Base-by-base conservation (phyloP, 805 yeast species). In the Ogataea ganodermae region DNA sequence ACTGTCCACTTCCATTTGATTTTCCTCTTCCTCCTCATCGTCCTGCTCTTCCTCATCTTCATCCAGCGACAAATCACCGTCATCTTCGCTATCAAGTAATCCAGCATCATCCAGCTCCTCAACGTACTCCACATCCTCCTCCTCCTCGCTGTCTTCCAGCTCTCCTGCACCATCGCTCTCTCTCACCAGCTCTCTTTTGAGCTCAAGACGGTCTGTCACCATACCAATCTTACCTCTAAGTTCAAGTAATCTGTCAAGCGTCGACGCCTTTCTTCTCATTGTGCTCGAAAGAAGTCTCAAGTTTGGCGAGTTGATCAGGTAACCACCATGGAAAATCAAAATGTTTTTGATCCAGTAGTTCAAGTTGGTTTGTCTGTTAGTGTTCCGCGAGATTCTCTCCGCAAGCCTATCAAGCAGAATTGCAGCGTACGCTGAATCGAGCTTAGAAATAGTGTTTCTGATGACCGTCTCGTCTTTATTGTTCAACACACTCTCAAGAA, bases 401-500 rank as follows among this genome's bases (percentile, higher is more conserved):
- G 81, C 71, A 39, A 80, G 61, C 53, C 79, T 71, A 52, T 78
- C 81, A 56, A 80, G 66, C 35, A 80, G 68, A 10, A 72, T 61
- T 23, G 78, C 74, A 4, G 81, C 80, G 52, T 75, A 70, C 3
- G 73, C 64, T 7, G 81, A 68, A 39, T 78, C 79, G 42, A 80
- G 65, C 53, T 73, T 72, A 14, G 73, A 52, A 38, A 80, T 72
- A 6, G 84, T 80, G 45, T 72, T 71, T 55, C 74, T 75, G 37
- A 79, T 76, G 7, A 78, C 68, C 6, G 60, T 63, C 41, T 78
- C 78, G 54, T 80, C 83, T 40, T 73, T 71, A 56, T 78, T 78
- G 49, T 68, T 67, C 53, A 94, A 74, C 10, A 96, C 96, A 2
- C 89, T 81, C 65, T 94, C 98, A 52, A 94, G 74, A 47, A 94